Percentiles rank a stretch among this genome's conserved stretches.
phyloP scores from a whole-genome alignment of 192 early-diverging fungal genomes.

The Podila minutissima region DNA sequence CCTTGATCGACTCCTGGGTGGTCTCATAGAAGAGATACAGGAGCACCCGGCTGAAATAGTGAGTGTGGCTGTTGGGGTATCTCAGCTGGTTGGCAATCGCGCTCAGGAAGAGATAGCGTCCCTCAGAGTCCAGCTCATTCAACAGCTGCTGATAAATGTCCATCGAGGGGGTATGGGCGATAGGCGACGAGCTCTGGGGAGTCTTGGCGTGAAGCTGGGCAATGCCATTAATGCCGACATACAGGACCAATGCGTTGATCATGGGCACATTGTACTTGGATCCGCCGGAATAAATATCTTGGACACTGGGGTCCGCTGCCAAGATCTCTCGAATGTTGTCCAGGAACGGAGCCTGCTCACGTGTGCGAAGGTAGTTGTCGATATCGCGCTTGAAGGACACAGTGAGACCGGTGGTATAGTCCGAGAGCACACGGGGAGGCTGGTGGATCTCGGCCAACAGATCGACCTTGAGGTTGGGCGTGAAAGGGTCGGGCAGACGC shows the following conservation, averaged over 20 bases:
- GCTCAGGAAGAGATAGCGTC: slow-evolving; percentile 88
- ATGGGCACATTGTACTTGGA: slow-evolving; percentile 80
- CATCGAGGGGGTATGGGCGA: slow-evolving; percentile 75
- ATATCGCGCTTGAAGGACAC: slow-evolving; percentile 77
- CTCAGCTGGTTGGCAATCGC: slow-evolving; percentile 97
- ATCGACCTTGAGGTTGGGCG: slow-evolving; percentile 94
- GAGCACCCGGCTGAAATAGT: slow-evolving; percentile 91
- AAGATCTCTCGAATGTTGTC: slow-evolving; percentile 64
- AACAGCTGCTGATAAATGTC: slow-evolving; percentile 87
- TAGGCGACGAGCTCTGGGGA: slow-evolving; percentile 51
- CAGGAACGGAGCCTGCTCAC: slow-evolving; percentile 69
- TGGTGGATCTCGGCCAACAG: slow-evolving; percentile 89
- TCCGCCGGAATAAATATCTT: slow-evolving; percentile 47
- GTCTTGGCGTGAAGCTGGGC: slow-evolving; percentile 49
- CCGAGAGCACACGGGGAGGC: slow-evolving; percentile 87
- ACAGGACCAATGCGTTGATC: slow-evolving; percentile 90
- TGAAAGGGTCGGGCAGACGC: slow-evolving; percentile 97
- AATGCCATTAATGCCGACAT: slow-evolving; percentile 86
- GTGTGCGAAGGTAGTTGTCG: slow-evolving; percentile 74
- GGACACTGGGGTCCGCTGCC: slow-evolving; percentile 47
- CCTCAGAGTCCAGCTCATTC: slow-evolving; percentile 80
- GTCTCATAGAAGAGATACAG: slow-evolving; percentile 88
- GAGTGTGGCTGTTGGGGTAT: slow-evolving; percentile 97
- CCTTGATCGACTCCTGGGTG: slow-evolving; percentile 84
- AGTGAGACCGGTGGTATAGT: slow-evolving; percentile 73